Base-by-base conservation (phyloP, 2,329 filamentous ascomycete species). In the Penicillium sp. region DNA sequence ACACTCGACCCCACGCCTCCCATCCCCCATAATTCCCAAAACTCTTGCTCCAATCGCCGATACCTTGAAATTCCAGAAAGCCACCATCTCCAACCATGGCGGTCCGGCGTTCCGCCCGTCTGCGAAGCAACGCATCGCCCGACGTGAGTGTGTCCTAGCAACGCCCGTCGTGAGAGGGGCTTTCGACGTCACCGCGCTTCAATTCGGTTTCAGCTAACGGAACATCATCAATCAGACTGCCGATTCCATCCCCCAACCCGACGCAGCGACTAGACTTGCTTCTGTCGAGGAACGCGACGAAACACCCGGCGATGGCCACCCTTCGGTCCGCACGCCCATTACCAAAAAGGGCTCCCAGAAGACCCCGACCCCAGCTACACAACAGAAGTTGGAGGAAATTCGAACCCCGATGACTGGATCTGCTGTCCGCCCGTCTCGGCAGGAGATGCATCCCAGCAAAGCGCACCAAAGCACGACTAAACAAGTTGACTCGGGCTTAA, bases 371-470 rank as follows among this genome's bases (percentile, higher is more conserved):
- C 54, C 60, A 6, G 53, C 62, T 14, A 15, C 31, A 10, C 57
- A 58, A 16, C 46, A 43, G 27, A 50, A 56, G 23, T 34, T 42
- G n/a, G 36, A 47, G 13, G 59, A 61, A 16, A 46, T 59, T n/a
- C 62, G 57, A 36, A 60, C 58, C 2, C 58, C 70, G 5, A 54
- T 69, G 27, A 79, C 79, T 26, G 77, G 76, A 10, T 80, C 81
- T 3, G 76, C 81, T 4, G 71, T 84, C 52, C 84, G 86, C 69
- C 86, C 87, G 16, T 73, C 84, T 33, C 76, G 77, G 49, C 80
- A 83, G 44, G 89, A 95, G 63, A 96, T 96, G 90, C 90, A 96
- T 62, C 91, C 91, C 7, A 86, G 86, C 70, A 86, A 86, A 60
- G 79, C 81, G 41, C 87, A 93, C 41, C 76, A 79, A 38, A 83